Evolutionary conservation across 164 flowering plant genomes (phyloP).

Genomic region (Akebia trifoliata): DNA sequence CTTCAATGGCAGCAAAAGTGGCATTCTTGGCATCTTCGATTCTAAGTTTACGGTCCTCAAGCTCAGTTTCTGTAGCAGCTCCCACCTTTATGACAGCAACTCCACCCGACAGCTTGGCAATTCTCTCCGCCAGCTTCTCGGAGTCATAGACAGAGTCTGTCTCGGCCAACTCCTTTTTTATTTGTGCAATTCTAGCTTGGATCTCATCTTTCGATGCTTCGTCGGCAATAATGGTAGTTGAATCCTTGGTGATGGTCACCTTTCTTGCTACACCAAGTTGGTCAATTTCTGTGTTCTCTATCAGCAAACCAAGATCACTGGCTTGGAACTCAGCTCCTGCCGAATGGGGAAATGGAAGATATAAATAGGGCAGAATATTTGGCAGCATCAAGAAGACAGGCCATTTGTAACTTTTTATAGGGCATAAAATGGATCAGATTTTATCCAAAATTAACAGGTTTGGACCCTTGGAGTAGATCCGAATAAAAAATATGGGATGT

Average conservation of each 20-base stretch:
- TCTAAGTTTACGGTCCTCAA: conserved; percentile 96
- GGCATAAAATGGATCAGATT: no score
- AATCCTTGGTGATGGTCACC: conserved; percentile 77
- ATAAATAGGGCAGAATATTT: neutral
- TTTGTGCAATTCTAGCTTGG: conserved; percentile 80
- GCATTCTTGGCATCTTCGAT: conserved; percentile 99
- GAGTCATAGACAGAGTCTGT: conserved; percentile 93
- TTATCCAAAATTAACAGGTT: no score
- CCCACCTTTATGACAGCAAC: conserved; percentile 98
- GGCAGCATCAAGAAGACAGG: no score
- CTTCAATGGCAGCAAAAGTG: conserved; percentile 98
- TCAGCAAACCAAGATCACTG: conserved; percentile 67
- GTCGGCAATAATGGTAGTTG: conserved; percentile 90
- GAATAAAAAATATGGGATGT: no score
- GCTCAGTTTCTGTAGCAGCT: conserved; percentile 97
- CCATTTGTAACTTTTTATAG: no score
- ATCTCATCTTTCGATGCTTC: conserved; percentile 93
- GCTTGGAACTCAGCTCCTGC: conserved; percentile 94
- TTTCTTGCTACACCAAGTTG: conserved; percentile 95
- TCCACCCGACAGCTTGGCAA: conserved; percentile 98
- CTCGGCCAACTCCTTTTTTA: conserved; percentile 89
- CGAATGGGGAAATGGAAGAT: neutral
- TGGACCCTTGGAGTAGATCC: no score
- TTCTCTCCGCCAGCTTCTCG: conserved; percentile 95
- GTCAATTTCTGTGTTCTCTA: conserved; percentile 71